Evolutionary conservation across 2,329 filamentous ascomycete genomes (phyloP), one percentile per base, ranked within the genome.

Genomic region (Aspergillus sp.): DNA sequence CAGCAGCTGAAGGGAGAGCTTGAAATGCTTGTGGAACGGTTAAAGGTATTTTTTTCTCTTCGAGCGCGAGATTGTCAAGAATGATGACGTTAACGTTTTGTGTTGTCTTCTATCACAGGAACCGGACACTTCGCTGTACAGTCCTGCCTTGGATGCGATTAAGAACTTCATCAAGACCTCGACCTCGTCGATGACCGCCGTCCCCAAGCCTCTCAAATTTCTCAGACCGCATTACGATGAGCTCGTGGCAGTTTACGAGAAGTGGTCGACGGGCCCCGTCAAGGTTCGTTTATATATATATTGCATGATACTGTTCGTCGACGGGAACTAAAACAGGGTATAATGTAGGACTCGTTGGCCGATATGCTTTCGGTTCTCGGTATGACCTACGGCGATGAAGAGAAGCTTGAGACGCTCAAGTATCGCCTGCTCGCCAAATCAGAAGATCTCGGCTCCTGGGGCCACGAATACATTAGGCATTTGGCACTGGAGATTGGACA

Each of bases 111-210:
- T 32, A 40, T 42, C 45, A 44, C 62, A 94, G 88, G 93, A 97
- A 74, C 78, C 85, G 56, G 86, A 97, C 72, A 78, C 79, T 56
- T 83, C 82, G 49, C 85, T 97, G 57, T 96, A 97, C 76, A 91
- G 90, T 68, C 81, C 90, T 49, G 86, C 93, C 46, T 77, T 98
- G 57, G 90, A 97, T 70, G 86, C 89, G 57, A 96, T 98, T 82
- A 97, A 96, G 76, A 88, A 84, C 62, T 94, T 88, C 65, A 98
- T 98, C 77, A 97, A 96, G 77, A 98, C 93, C 47, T 95, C 93
- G 50, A 98, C 93, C 56, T 97, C 90, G 49, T 98, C 94, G 41
- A 98, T 98, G 93, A 98, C 93, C 42, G 93, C 93, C 50, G 93
- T 98, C 52, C 93, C 94, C 27, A 98, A 98, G 73, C 93, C 93